Base-by-base conservation (phyloP, 495 filamentous ascomycete genomes). In the Penicillium pancosmium region DNA sequence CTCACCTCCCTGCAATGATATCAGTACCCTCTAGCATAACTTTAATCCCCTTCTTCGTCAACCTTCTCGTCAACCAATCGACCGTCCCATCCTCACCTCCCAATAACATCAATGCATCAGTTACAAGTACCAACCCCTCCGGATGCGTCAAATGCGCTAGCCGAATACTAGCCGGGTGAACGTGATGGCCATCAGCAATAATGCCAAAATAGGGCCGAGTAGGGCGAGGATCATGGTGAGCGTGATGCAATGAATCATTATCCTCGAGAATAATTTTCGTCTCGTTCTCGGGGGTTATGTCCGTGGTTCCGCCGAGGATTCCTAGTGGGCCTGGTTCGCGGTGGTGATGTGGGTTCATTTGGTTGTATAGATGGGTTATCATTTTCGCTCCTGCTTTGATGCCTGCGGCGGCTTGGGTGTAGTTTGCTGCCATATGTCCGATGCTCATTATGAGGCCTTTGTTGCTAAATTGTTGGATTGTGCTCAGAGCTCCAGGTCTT, bases 281-380 rank as follows among this genome's bases (percentile, higher is more conserved):
- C 23, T 63, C 55, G 19, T 25, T 53, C 34, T 52, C 11, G 21
- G 34, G 11, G 3, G 47, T 38, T 38, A n/a, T 18, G 35, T 54
- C 50, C 3, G 2, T n/a, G 21, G 27, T 38, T 21, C 55, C 55
- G 43, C 55, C 27, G 12, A 59, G 12, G 2, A 63, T 40, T 0
- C 61, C 61, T 16, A 63, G 41, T 12, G 89, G 80, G 18, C 88
- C 87, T 4, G 88, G 87, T 64, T 88, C 84, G 33, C 88, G 83
- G 74, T 90, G 88, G 66, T 89, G 87, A 4, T 89, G 77, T 5
- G 84, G 84, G 15, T 80, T 78, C 88, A 91, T 91, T n/a, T 87
- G 88, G 66, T 92, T 91, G 78, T 90, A 92, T 10, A 91, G 76
- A 66, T 92, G 88, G 4, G 88, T 92, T 27, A 91, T 82, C 85